These are phyloP conservation scores for Sclerotinia trifoliorum DNA, from an alignment of 2,329 filamentous ascomycete genomes.

Conservation along the genomic window DNA sequence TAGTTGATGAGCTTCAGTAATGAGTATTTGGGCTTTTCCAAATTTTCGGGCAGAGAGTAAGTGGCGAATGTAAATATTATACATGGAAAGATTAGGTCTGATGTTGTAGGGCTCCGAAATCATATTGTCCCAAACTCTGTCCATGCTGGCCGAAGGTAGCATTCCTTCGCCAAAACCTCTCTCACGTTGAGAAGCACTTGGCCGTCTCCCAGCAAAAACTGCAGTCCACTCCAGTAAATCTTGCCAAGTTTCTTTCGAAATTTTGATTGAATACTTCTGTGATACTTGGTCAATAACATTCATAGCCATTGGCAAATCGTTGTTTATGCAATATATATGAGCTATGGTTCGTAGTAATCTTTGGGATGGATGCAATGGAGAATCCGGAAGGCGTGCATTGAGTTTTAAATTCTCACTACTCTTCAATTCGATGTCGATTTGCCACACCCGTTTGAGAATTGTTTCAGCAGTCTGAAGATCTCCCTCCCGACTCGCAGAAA, in stretches of 20 bases:
- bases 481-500: slow-evolving; percentile 53
- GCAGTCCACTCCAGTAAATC: slow-evolving; percentile 67
- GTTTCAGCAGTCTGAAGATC: slow-evolving; percentile 47
- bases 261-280: slow-evolving; percentile 54
- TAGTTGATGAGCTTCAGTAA: slow-evolving; percentile 27
- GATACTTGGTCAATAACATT: slow-evolving; percentile 63
- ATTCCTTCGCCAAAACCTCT: slow-evolving; percentile 23
- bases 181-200: neutral
- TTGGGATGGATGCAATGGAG: slow-evolving; percentile 56
- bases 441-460: slow-evolving; percentile 54
- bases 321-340: slow-evolving; percentile 66
- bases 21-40: slow-evolving; percentile 26
- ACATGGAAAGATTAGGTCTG: slow-evolving; percentile 35
- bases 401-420: slow-evolving; percentile 27
- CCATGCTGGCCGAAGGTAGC: slow-evolving; percentile 30
- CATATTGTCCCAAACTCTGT: slow-evolving; percentile 36
- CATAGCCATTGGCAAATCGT: slow-evolving; percentile 57
- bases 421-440: slow-evolving; percentile 41
- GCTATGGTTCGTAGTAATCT: slow-evolving; percentile 65
- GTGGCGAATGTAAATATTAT: slow-evolving; percentile 31
- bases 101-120: slow-evolving; percentile 37
- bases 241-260: slow-evolving; percentile 61
- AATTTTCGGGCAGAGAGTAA: slow-evolving; percentile 26
- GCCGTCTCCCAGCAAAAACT: slow-evolving; percentile 46
- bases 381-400: slow-evolving; percentile 45